These are phyloP conservation scores for Phaffomyces opuntiae DNA, from an alignment of 805 yeast species.

Conservation along the genomic window DNA sequence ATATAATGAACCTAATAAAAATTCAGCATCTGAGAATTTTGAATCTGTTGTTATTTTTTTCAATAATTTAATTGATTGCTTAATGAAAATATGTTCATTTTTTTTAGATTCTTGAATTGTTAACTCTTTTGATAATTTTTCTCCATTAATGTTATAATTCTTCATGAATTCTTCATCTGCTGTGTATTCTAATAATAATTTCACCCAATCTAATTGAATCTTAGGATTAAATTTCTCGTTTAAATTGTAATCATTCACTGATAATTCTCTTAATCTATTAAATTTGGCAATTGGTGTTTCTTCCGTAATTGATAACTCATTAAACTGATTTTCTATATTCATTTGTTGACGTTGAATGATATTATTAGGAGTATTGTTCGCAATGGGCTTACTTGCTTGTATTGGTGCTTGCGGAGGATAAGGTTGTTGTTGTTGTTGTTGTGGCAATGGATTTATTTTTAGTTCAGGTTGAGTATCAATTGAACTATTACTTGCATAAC, in stretches of 20 bases:
- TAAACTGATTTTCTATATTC: not conserved
- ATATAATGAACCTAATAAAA: constrained; percentile 55
- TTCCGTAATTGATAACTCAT: constrained; percentile 7
- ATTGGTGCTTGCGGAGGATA: no score
- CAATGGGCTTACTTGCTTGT: no score
- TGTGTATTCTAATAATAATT: constrained; percentile 41
- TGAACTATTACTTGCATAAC: not conserved
- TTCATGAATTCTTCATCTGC: constrained; percentile 35
- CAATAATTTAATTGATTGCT: constrained; percentile 52
- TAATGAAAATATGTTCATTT: constrained; percentile 48
- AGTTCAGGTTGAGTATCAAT: not conserved
- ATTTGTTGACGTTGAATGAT: no score
- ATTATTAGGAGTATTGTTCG: no score
- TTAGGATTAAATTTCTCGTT: constrained; percentile 34
- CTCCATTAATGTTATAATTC: constrained; percentile 42
- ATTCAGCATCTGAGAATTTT: constrained; percentile 50
- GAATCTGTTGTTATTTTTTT: constrained; percentile 46
- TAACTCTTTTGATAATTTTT: constrained; percentile 30
- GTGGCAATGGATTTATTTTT: constrained; percentile 4
- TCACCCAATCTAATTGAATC: constrained; percentile 61
- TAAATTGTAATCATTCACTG: constrained; percentile 28
- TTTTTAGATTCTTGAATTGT: constrained; percentile 37
- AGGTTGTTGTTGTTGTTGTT: not conserved
- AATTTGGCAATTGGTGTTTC: constrained; percentile 23
- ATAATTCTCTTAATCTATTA: constrained; percentile 23